Percentiles rank a stretch among this genome's conserved stretches.
These are phyloP conservation scores for Calonectria pteridis DNA, from an alignment of 2,329 filamentous ascomycete genomes.

Conservation along the genomic window DNA sequence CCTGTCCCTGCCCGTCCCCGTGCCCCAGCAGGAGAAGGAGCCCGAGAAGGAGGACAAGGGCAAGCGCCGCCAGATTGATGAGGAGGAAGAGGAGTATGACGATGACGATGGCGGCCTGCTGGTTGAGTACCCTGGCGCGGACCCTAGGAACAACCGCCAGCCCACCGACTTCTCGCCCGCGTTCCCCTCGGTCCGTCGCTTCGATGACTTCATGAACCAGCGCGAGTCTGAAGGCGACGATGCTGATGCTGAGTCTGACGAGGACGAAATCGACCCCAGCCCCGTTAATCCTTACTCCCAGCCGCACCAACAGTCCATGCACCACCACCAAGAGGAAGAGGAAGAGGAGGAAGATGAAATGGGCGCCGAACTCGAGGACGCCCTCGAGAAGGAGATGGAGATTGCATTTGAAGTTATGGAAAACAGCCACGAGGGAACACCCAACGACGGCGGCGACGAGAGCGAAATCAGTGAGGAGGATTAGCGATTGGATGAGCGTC, in stretches of 20 bases:
- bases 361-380: conserved; percentile 49
- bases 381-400: conserved; percentile 66
- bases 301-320: conserved; percentile 44
- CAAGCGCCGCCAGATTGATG: conserved; percentile 53
- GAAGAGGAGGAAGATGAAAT: conserved; percentile 46
- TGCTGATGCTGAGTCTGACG: conserved; percentile 61
- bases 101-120: conserved; percentile 70
- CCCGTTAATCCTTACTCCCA: conserved; percentile 58
- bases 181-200: conserved; percentile 61
- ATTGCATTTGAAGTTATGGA: conserved; percentile 66
- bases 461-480: conserved; percentile 78
- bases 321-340: conserved; percentile 17
- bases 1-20: conserved; percentile 52
- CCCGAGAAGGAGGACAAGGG: conserved; percentile 38
- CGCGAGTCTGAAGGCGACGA: conserved; percentile 61
- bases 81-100: conserved; percentile 66
- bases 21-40: conserved; percentile 30
- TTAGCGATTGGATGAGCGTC: conserved; percentile 46
- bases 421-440: conserved; percentile 63
- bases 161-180: conserved; percentile 62
- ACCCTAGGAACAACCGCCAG: conserved; percentile 47
- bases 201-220: conserved; percentile 66
- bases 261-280: conserved; percentile 64
- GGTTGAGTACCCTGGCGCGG: conserved; percentile 71
- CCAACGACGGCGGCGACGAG: conserved; percentile 63